These are phyloP conservation scores for Odontarrhena argentea DNA, from an alignment of 345 rosid species.

Conservation along the genomic window DNA sequence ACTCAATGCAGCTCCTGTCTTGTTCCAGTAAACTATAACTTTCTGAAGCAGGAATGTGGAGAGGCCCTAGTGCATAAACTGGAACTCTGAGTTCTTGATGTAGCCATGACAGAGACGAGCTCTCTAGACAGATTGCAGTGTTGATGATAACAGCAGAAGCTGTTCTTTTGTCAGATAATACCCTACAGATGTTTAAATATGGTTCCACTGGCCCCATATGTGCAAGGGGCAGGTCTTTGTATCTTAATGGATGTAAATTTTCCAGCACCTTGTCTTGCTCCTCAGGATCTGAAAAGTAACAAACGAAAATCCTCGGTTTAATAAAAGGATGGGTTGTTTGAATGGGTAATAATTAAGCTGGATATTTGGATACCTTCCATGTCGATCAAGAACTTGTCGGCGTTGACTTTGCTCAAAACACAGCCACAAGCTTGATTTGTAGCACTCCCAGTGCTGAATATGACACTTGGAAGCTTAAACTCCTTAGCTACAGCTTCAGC, in stretches of 20 bases:
- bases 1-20: slow-evolving; percentile 45
- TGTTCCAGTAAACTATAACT: slow-evolving; percentile 29
- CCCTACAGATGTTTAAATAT: neutral
- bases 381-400: slow-evolving; percentile 28
- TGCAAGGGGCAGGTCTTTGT: slow-evolving; percentile 27
- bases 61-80: slow-evolving; percentile 32
- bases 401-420: slow-evolving; percentile 19
- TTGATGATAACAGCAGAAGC: slow-evolving; percentile 31
- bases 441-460: slow-evolving; percentile 36
- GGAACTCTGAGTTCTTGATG: slow-evolving; percentile 26
- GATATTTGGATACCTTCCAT: slow-evolving; percentile 26
- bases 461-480: slow-evolving; percentile 27
- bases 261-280: slow-evolving; percentile 19
- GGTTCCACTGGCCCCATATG: slow-evolving; percentile 11
- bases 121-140: slow-evolving; percentile 29
- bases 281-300: slow-evolving; percentile 9
- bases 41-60: slow-evolving; percentile 21
- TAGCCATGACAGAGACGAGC: slow-evolving; percentile 1
- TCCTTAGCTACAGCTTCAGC: slow-evolving; percentile 28
- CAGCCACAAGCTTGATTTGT: slow-evolving; percentile 15
- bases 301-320: neutral
- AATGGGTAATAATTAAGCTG: neutral
- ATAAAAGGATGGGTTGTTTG: neutral
- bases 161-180: slow-evolving; percentile 20
- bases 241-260: slow-evolving; percentile 27